Percentiles rank a stretch among this genome's conserved stretches.
These are phyloP conservation scores for Ormosia emarginata DNA, from an alignment of 306 rosid species.

Conservation along the genomic window DNA sequence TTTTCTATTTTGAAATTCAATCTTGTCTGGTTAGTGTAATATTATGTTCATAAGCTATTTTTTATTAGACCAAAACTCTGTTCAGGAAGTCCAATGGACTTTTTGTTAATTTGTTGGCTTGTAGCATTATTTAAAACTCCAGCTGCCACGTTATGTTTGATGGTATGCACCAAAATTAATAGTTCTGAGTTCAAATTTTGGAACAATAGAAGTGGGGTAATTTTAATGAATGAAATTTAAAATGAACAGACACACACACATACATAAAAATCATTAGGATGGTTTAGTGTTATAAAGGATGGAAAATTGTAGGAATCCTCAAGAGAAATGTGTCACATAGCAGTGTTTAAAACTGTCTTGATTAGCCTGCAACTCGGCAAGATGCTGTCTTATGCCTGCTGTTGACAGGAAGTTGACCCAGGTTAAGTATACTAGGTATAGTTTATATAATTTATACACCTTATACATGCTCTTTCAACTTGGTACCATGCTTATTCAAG, in stretches of 20 bases:
- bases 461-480: background rate
- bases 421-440: background rate
- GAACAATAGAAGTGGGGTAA: background rate
- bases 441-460: background rate
- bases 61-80: background rate
- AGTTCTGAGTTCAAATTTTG: background rate
- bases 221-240: background rate
- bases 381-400: background rate
- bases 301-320: background rate
- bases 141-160: conserved; percentile 1
- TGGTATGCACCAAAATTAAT: background rate
- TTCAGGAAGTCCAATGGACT: background rate
- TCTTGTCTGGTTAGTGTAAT: background rate
- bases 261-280: background rate
- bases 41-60: background rate
- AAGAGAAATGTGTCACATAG: background rate
- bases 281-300: conserved; percentile 2
- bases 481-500: background rate
- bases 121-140: background rate
- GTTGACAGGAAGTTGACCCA: background rate
- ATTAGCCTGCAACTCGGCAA: background rate
- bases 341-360: background rate
- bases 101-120: background rate
- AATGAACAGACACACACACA: background rate
- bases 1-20: background rate